Evolutionary conservation across 2,329 filamentous ascomycete species (phyloP).

Genomic region (Sarocladium strictum): DNA sequence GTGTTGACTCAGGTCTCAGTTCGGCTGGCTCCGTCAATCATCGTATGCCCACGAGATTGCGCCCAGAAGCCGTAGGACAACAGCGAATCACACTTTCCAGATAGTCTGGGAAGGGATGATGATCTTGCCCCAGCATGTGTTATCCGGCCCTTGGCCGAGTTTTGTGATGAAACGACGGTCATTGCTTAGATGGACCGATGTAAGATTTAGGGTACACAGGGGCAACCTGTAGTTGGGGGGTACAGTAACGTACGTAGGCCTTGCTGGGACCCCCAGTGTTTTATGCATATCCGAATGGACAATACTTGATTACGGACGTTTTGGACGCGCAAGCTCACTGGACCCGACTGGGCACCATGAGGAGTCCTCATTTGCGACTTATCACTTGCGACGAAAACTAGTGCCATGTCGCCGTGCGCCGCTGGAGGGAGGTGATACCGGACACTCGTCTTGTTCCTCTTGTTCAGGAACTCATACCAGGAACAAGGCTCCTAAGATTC

Average conservation of each 20-base stretch:
- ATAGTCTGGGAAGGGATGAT: not conserved
- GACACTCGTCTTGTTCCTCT: no score
- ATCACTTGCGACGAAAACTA: not conserved
- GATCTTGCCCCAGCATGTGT: slow-evolving; percentile 3
- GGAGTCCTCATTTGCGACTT: not conserved
- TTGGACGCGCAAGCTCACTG: slow-evolving; percentile 8
- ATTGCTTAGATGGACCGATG: not conserved
- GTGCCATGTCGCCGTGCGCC: no score
- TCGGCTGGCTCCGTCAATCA: slow-evolving; percentile 1
- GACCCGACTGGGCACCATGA: not conserved
- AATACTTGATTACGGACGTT: not conserved
- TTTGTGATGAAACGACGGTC: slow-evolving; percentile 6
- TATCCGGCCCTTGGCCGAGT: not conserved
- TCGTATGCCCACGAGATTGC: not conserved
- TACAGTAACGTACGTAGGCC: not conserved
- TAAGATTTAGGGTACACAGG: not conserved
- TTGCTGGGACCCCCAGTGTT: not conserved
- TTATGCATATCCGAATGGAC: slow-evolving; percentile 5
- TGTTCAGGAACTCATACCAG: no score
- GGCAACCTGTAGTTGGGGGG: not conserved
- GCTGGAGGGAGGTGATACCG: no score
- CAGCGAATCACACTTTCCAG: not conserved
- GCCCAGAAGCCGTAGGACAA: not conserved
- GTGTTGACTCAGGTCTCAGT: slow-evolving; percentile 5
- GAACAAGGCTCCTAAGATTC: no score